These are phyloP conservation scores for Draba incana DNA, from an alignment of 345 rosid species.

Conservation along the genomic window DNA sequence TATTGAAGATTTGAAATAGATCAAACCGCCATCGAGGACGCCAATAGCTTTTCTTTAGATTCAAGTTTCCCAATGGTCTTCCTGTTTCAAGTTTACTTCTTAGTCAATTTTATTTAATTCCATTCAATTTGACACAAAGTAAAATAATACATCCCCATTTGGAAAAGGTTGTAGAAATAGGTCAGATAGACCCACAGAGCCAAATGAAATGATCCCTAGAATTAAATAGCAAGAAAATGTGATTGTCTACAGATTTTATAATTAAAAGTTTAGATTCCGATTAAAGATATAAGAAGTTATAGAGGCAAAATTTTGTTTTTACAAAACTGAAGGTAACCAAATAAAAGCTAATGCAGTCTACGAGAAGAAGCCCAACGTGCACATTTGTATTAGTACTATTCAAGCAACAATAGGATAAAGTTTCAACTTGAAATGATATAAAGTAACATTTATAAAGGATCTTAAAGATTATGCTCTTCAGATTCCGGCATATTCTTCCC, in stretches of 20 bases:
- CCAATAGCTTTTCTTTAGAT: constrained; percentile 26
- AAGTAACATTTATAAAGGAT: neutral
- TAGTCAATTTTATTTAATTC: neutral
- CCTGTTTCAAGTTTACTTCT: neutral
- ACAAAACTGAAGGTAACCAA: constrained; percentile 1
- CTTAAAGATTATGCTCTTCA: constrained; percentile 28
- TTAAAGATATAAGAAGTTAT: neutral
- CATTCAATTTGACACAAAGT: neutral
- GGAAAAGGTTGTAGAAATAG: neutral
- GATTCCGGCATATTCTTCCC: constrained; percentile 40
- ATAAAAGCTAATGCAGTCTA: constrained; percentile 4
- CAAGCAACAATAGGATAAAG: constrained; percentile 19
- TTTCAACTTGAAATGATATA: neutral
- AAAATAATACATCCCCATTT: neutral
- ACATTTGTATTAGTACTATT: constrained; percentile 9
- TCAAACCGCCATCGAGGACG: constrained; percentile 26
- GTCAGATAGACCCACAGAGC: constrained; percentile 1
- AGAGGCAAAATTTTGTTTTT: neutral
- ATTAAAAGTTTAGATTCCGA: no score
- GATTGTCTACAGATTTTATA: no score
- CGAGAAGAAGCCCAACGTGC: constrained; percentile 29
- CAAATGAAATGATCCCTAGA: neutral
- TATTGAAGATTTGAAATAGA: constrained; percentile 25
- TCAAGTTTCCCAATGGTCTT: constrained; percentile 23
- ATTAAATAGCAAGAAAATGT: no score